Base-by-base conservation (phyloP, 2,329 filamentous ascomycete genomes). In the Pseudogymnoascus sp. region DNA sequence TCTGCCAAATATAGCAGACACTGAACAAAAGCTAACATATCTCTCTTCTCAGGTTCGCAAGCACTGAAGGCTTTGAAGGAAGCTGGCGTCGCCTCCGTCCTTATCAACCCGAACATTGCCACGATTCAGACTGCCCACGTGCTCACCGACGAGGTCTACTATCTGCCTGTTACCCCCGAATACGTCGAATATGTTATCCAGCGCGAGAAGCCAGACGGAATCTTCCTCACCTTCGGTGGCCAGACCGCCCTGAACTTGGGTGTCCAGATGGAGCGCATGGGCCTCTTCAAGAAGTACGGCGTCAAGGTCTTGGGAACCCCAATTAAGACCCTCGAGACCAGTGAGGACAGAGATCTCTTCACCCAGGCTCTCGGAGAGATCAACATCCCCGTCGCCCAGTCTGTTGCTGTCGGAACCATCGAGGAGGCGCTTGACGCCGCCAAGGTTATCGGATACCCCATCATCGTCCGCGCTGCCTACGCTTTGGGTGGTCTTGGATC, bases 171-270 rank as follows among this genome's bases (percentile, higher is more conserved):
- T 70, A 99, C 94, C 16, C 89, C 93, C 66, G 93, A 97, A 82
- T 99, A 97, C 77, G 92, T 97, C 72, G 89, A 89, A 71, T 93
- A 97, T 76, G 93, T 99, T 64, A 97, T 99, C 74, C 91, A 97
- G 80, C 88, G 89, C 71, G 94, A 97, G 78, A 85, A 87, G 73
- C 94, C 94, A 41, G 94, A 99, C 79, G 94, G 93, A 70, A 96
- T 99, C 74, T 94, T 97, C 79, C 83, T 97, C 69, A 94, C 91
- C 59, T 99, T 97, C 70, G 94, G 94, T 77, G 94, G 94, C 59
- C 94, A 99, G 81, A 99, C 94, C 35, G 94, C 90, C 68, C 84
- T 99, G 72, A 97, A 97, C 78, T 79, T 97, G 68, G 94, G 94
- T 80, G 93, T 99, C 65, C 85, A 96, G 79, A 95, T 97, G 91